These are phyloP conservation scores for Cornus florida DNA, from an alignment of 148 eudicot species.

Conservation along the genomic window DNA sequence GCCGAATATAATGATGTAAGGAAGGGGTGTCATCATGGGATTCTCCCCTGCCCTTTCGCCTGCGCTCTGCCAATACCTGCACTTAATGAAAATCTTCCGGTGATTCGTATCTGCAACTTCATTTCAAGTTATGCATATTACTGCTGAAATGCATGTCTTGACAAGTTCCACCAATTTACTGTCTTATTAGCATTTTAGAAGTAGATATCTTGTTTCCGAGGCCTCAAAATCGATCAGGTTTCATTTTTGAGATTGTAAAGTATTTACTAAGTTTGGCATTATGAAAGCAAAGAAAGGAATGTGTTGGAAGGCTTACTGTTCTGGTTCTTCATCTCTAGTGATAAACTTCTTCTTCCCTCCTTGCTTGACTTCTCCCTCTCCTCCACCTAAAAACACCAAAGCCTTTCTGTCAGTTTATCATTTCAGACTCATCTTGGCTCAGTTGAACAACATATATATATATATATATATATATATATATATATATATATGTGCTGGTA, in stretches of 20 bases:
- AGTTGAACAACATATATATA: too few species aligned
- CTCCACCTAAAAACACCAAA: constrained; percentile 49
- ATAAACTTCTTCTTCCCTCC: constrained; percentile 85
- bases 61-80: constrained; percentile 24
- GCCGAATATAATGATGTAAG: constrained; percentile 85
- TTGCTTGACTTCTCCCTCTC: constrained; percentile 64
- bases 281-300: neutral
- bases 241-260: neutral
- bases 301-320: constrained; percentile 60
- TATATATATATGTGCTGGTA: too few species aligned
- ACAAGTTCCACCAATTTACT: neutral
- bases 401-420: neutral
- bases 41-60: constrained; percentile 86
- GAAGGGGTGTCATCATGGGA: constrained; percentile 92
- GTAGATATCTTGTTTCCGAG: neutral
- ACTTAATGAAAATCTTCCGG: neutral
- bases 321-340: constrained; percentile 89
- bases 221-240: neutral
- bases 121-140: neutral
- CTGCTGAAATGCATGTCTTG: neutral
- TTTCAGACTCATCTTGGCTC: too few species aligned
- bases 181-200: neutral
- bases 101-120: neutral
- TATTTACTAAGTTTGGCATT: too few species aligned
- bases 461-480: too few species aligned